Evolutionary conservation across 75 land plant species (phyloP), one percentile per base, ranked within the genome.

Genomic region (Ceratopteris richardii): DNA sequence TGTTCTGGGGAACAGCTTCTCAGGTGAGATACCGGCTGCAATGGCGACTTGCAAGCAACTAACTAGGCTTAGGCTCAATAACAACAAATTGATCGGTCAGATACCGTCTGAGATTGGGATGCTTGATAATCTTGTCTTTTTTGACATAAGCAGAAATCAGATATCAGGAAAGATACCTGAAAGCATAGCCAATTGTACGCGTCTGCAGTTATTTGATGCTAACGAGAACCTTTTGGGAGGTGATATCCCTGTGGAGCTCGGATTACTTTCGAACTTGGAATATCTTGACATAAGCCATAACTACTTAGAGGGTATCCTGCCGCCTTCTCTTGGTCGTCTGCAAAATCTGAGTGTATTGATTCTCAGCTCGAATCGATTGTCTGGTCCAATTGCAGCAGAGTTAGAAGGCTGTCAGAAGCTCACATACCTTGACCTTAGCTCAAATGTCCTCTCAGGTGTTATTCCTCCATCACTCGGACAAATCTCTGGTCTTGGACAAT

Each of bases 331-430:
- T 30, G 70, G 74, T 22, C 70, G 40, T 26, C 51, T 77, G 27
- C 25, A 39, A 0, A 21, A 57, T 0, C 25, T 77, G 61, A 65
- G 47, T 52, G 64, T 67, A 66, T 63, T 80, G 4, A 37, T 56
- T 9, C 66, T 82, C 16, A 57, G 73, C 7, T 56, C 48, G 2
- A 88, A 88, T 56, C 44, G 36, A 0, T 44, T 88, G 51, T 65
- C 79, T 17, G 93, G 93, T 0, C 1, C 47, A n/a, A 81, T 88
- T 28, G 88, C 88, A 0, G 47, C 71, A 6, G 74, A 83, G 14
- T 56, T 84, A 31, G 80, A 78, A 0, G 36, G 24, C 0, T 81
- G 80, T 61, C 44, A 39, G 3, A 43, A 64, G 13, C 76, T 88
- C 27, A 65, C 67, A 25, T 55, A 65, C 58, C 79, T 88, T 51